These are phyloP conservation scores for Populus tomentosa DNA, from an alignment of 441 rosid species.

Conservation along the genomic window DNA sequence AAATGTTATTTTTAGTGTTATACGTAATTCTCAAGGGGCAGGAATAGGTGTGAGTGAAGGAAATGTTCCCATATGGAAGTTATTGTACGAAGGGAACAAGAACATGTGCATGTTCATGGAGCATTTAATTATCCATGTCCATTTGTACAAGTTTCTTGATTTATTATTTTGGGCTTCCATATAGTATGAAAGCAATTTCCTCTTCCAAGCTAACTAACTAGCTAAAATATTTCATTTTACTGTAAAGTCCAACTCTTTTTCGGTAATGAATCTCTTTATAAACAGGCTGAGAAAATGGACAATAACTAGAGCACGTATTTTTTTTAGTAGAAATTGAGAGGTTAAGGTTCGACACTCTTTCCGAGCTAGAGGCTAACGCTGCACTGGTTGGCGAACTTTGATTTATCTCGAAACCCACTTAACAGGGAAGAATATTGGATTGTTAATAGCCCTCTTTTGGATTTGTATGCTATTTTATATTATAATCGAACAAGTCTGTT, in stretches of 20 bases:
- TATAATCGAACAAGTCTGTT: too few species aligned
- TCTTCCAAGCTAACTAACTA: neutral
- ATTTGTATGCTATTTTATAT: too few species aligned
- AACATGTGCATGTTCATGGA: slow-evolving; percentile 36
- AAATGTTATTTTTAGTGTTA: neutral
- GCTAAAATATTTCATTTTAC: too few species aligned
- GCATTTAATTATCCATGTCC: slow-evolving; percentile 29
- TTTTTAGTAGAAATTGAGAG: too few species aligned
- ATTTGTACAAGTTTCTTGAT: slow-evolving; percentile 16
- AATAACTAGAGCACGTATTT: too few species aligned
- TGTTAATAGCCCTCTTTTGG: too few species aligned
- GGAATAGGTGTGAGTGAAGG: neutral
- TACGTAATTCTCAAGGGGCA: neutral
- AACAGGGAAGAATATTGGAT: neutral
- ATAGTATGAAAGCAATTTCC: neutral
- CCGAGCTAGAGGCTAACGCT: too few species aligned
- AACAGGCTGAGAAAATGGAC: too few species aligned
- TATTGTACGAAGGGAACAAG: slow-evolving; percentile 30
- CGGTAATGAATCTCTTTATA: too few species aligned
- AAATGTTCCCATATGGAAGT: slow-evolving; percentile 6
- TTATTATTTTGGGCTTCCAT: neutral
- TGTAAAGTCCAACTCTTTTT: too few species aligned
- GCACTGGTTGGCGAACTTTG: too few species aligned
- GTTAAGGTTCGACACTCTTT: too few species aligned
- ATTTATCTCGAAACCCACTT: neutral